A percentile compares a stretch with the other conserved stretches of the same genome.
phyloP scores from a whole-genome alignment of 345 rosid genomes.

The Hibiscus mutabilis region DNA sequence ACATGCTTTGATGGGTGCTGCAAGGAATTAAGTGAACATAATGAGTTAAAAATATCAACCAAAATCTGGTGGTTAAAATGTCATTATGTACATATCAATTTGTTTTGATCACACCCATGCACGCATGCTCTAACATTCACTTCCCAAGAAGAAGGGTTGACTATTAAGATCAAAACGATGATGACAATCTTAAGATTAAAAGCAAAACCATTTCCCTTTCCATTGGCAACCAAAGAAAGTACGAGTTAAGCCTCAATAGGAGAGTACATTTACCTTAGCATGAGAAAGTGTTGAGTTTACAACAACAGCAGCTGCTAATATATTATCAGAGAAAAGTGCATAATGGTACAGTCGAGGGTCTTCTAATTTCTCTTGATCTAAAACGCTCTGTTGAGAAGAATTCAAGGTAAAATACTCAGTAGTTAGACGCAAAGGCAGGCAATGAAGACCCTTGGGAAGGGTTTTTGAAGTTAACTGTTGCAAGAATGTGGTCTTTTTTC shows the following conservation, averaged over 20 bases:
- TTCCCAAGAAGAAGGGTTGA: background rate
- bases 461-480: slow-evolving; percentile 94
- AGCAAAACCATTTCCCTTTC: background rate
- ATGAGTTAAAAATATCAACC: slow-evolving; percentile 17
- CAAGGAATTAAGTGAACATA: slow-evolving; percentile 20
- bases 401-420: slow-evolving; percentile 62
- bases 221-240: slow-evolving; percentile 3
- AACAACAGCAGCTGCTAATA: slow-evolving; percentile 88
- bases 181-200: background rate
- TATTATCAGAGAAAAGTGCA: slow-evolving; percentile 91
- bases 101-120: background rate
- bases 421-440: slow-evolving; percentile 92
- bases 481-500: slow-evolving; percentile 85
- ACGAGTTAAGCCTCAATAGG: background rate
- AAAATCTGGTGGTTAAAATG: background rate
- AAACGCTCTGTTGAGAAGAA: slow-evolving; percentile 58
- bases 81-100: background rate
- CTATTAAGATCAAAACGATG: slow-evolving; percentile 10
- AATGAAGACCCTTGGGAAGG: slow-evolving; percentile 94
- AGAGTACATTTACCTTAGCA: slow-evolving; percentile 56
- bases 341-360: slow-evolving; percentile 69
- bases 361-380: slow-evolving; percentile 69
- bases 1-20: slow-evolving; percentile 89
- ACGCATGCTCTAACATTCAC: background rate
- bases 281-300: slow-evolving; percentile 79